Conservation (phyloP, 257 asterid species). For the Verbena officinalis region DNA sequence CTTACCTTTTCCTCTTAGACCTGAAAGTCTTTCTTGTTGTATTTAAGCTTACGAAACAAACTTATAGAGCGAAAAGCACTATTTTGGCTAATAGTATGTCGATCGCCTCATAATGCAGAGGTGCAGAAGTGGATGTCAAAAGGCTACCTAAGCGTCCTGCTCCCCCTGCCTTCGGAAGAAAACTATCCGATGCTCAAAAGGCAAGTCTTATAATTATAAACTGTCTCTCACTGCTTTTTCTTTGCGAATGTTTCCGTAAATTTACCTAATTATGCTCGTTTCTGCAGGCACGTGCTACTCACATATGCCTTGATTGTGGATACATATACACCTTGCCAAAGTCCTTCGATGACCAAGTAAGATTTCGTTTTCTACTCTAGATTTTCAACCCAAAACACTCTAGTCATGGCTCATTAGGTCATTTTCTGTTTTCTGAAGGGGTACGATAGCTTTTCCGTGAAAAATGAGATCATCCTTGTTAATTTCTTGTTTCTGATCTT, state of each 20-base stretch:
- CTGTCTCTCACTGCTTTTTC: not conserved
- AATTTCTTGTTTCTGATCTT: not conserved
- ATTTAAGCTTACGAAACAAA: not conserved
- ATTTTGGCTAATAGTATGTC: constrained; percentile 1
- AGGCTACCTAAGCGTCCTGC: constrained; percentile 92
- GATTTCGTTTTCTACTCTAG: constrained; percentile 26
- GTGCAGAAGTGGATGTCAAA: constrained; percentile 84
- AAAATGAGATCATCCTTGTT: not conserved
- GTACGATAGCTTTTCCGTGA: too few relatives aligned
- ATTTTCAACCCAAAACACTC: too few relatives aligned
- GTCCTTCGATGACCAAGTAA: constrained; percentile 90
- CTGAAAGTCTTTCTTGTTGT: not conserved
- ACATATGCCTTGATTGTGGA: constrained; percentile 97
- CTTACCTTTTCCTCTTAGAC: not conserved
- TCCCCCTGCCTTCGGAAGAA: constrained; percentile 93
- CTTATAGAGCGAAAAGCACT: not conserved
- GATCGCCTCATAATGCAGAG: constrained; percentile 46
- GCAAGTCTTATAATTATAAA: constrained; percentile 42
- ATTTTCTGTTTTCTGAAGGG: too few relatives aligned
- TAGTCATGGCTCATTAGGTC: too few relatives aligned
- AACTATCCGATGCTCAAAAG: constrained; percentile 86
- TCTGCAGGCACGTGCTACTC: constrained; percentile 86
- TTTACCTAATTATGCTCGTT: not conserved
- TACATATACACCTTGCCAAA: constrained; percentile 80
- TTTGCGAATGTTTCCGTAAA: not conserved